Evolutionary conservation across 2,329 filamentous ascomycete species (phyloP).

Genomic region (Rutstroemia sp.): DNA sequence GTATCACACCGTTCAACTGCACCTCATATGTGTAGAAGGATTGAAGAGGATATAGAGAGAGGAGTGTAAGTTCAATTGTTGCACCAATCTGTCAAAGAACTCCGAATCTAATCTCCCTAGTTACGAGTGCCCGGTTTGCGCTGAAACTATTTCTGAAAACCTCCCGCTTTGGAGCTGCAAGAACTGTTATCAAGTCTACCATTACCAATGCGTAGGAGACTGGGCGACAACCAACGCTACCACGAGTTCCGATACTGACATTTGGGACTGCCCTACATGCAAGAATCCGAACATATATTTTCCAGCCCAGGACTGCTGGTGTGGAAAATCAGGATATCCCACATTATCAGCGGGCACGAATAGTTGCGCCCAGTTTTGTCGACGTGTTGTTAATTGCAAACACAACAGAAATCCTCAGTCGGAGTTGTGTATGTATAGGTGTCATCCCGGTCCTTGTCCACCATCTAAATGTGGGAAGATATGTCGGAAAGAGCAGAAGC

Average conservation of each 20-base stretch:
- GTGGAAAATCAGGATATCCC: not conserved
- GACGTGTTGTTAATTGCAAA: not conserved
- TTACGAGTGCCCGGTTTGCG: not conserved
- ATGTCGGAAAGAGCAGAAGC: not conserved
- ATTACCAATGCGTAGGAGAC: not conserved
- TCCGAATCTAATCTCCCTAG: not conserved
- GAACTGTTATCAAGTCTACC: not conserved
- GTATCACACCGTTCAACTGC: not conserved
- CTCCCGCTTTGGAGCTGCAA: not conserved
- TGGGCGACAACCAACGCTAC: not conserved
- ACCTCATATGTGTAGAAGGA: not conserved
- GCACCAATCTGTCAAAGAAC: no score
- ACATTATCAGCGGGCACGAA: not conserved
- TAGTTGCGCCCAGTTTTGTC: not conserved
- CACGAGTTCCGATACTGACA: not conserved
- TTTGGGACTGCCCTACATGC: not conserved
- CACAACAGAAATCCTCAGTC: not conserved
- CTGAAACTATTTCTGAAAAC: not conserved
- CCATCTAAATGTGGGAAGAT: not conserved
- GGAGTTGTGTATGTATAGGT: not conserved
- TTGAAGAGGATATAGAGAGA: not conserved
- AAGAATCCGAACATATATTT: not conserved
- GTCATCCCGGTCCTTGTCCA: constrained; percentile 1
- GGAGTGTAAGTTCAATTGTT: not conserved
- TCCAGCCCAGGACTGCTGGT: not conserved